These are phyloP conservation scores for Musa beccarii DNA, from an alignment of 176 grass and related monocot species.

Conservation along the genomic window DNA sequence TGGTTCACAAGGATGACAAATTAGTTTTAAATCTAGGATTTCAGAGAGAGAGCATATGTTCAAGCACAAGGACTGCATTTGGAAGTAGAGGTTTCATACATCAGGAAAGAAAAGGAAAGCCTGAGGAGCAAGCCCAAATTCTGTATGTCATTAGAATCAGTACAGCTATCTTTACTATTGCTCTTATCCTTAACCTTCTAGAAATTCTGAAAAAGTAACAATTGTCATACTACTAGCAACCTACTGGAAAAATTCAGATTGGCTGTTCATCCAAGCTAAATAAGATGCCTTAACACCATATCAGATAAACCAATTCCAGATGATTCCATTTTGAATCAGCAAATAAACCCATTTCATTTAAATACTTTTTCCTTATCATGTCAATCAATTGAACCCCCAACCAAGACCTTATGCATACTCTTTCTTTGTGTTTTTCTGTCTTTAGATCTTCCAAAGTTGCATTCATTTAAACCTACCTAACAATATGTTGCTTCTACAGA, in stretches of 20 bases:
- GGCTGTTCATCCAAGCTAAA: not conserved
- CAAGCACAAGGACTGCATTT: not conserved
- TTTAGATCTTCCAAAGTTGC: not conserved
- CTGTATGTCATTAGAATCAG: too few species aligned
- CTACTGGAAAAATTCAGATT: not conserved
- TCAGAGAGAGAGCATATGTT: not conserved
- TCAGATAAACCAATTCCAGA: not conserved
- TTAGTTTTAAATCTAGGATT: not conserved
- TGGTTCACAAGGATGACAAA: not conserved
- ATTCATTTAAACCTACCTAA: not conserved
- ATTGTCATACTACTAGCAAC: not conserved
- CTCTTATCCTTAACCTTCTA: too few species aligned
- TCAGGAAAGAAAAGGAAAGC: not conserved
- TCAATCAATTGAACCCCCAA: not conserved
- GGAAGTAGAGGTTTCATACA: not conserved
- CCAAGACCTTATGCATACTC: not conserved
- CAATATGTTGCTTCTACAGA: not conserved
- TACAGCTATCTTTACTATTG: too few species aligned
- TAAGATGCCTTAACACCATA: not conserved
- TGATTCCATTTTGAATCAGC: not conserved
- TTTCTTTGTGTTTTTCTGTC: too few species aligned
- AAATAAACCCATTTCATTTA: not conserved
- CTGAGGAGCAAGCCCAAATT: not conserved
- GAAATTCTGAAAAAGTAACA: not conserved
- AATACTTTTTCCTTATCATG: not conserved